Percentiles rank a stretch among this genome's conserved stretches.
Conservation (phyloP, 768 basidiomycete species). For the Filobasidium floriforme region DNA sequence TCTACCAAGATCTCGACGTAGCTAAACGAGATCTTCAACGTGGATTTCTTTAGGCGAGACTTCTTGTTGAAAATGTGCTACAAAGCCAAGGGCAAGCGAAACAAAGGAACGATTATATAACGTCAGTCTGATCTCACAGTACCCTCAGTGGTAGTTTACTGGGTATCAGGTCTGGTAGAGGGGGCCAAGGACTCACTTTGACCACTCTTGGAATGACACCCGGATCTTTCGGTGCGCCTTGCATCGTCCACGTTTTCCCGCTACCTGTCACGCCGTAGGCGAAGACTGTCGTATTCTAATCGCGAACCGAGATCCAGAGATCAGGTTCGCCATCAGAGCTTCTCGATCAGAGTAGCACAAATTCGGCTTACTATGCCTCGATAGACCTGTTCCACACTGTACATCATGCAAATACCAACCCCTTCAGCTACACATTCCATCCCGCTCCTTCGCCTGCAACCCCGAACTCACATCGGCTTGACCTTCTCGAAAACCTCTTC, state of each 20-base stretch:
- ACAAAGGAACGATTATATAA: not conserved
- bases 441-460: not conserved
- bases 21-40: conserved; percentile 54
- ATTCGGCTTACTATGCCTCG: conserved; percentile 54
- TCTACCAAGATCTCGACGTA: conserved; percentile 92
- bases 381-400: conserved; percentile 63
- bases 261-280: conserved; percentile 87
- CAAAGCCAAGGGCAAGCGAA: not conserved
- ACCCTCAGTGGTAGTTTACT: no score
- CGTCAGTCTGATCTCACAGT: no score
- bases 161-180: no score
- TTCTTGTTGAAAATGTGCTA: conserved; percentile 54
- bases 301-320: no score
- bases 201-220: conserved; percentile 79
- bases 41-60: conserved; percentile 37
- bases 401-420: no score
- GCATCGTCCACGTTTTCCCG: conserved; percentile 84
- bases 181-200: conserved; percentile 53
- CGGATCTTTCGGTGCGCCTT: conserved; percentile 63
- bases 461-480: conserved; percentile 51
- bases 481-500: conserved; percentile 70
- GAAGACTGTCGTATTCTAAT: conserved; percentile 67
- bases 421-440: not conserved
- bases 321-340: no score
- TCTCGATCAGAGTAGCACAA: no score